These are phyloP conservation scores for Colletotrichum paranaense DNA, from an alignment of 2,329 filamentous ascomycete genomes.

Conservation along the genomic window DNA sequence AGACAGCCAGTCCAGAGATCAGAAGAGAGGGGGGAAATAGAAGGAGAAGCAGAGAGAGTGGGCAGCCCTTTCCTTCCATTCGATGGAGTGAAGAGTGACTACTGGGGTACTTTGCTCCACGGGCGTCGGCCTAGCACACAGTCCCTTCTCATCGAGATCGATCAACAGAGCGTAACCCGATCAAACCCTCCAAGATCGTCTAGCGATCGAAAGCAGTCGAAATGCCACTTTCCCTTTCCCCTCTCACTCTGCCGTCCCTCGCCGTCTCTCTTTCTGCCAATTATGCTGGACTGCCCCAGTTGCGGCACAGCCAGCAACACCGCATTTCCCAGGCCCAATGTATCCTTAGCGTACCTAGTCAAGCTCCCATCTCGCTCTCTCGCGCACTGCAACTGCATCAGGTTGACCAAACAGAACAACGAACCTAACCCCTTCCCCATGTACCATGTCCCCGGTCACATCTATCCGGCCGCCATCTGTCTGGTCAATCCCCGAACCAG, in stretches of 20 bases:
- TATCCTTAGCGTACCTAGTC: not conserved
- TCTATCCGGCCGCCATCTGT: not conserved
- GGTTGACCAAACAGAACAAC: not conserved
- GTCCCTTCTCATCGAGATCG: constrained; percentile 39
- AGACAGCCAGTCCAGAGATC: not conserved
- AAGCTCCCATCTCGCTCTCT: not conserved
- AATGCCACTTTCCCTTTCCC: constrained; percentile 33
- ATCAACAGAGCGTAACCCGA: constrained; percentile 38
- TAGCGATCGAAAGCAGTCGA: constrained; percentile 37
- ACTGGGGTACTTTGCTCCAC: not conserved
- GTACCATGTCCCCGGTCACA: not conserved
- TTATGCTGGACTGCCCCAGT: not conserved
- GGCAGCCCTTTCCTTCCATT: constrained; percentile 7
- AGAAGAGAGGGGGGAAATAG: not conserved
- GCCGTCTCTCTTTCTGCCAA: not conserved
- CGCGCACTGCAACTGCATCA: not conserved
- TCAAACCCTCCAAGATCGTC: constrained; percentile 36
- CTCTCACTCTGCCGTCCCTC: not conserved
- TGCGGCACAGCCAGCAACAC: not conserved
- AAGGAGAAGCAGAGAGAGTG: not conserved
- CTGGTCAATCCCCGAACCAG: not conserved
- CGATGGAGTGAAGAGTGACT: constrained; percentile 13
- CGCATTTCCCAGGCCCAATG: not conserved
- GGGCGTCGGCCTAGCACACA: constrained; percentile 8
- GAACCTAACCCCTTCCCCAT: not conserved